Conservation (phyloP, 1,139 yeast species). For the Pichia sp. region DNA sequence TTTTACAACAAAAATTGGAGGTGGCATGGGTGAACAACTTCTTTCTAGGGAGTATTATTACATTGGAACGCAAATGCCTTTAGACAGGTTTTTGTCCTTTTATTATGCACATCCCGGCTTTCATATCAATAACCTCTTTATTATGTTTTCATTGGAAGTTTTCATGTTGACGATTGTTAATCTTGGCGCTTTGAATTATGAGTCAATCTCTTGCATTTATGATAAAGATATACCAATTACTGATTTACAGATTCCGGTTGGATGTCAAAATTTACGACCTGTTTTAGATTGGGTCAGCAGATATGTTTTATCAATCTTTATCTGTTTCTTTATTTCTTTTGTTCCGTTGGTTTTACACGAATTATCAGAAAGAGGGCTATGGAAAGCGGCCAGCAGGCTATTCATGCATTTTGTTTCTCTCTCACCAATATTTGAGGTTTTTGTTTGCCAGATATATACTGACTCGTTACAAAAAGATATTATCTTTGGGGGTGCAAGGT, state of each 20-base stretch:
- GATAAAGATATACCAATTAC: conserved; percentile 49
- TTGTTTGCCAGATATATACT: conserved; percentile 79
- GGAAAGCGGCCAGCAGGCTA: conserved; percentile 54
- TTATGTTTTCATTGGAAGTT: conserved; percentile 63
- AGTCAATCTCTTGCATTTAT: conserved; percentile 48
- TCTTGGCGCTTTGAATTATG: conserved; percentile 58
- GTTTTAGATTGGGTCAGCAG: conserved; percentile 74
- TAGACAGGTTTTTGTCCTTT: conserved; percentile 75
- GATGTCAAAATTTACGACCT: conserved; percentile 70
- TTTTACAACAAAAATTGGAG: conserved; percentile 84
- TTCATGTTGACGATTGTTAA: conserved; percentile 62
- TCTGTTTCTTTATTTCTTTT: conserved; percentile 78
- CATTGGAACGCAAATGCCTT: conserved; percentile 69
- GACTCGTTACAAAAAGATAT: conserved; percentile 60
- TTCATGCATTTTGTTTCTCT: conserved; percentile 59
- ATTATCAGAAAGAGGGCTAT: conserved; percentile 64
- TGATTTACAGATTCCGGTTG: conserved; percentile 54
- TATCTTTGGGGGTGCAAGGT: conserved; percentile 75
- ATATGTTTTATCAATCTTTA: conserved; percentile 73
- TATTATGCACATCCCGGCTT: conserved; percentile 92
- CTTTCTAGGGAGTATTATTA: conserved; percentile 78
- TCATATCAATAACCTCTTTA: conserved; percentile 74
- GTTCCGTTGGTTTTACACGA: conserved; percentile 77
- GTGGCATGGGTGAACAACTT: conserved; percentile 93
- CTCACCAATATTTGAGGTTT: conserved; percentile 82